phyloP scores from a whole-genome alignment of 192 early-diverging fungal genomes.

The Backusella macrospora region DNA sequence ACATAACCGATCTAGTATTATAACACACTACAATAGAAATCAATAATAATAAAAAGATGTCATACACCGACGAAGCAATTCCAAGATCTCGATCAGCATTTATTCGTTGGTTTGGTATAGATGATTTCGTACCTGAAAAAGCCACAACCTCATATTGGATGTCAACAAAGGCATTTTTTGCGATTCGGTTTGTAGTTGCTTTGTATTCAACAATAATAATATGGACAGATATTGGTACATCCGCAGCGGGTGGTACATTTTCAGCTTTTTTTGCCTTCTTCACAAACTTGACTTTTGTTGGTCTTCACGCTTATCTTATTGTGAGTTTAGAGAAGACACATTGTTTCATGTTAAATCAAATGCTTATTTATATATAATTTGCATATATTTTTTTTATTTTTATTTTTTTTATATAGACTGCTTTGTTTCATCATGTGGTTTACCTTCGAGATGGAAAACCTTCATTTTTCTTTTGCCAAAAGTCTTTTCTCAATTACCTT shows the following conservation, averaged over 20 bases:
- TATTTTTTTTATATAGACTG: slow-evolving; percentile 31
- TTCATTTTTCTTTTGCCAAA: slow-evolving; percentile 33
- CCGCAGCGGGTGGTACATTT: not conserved
- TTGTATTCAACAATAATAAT: slow-evolving; percentile 28
- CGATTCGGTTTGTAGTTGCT: slow-evolving; percentile 16
- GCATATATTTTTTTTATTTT: not conserved
- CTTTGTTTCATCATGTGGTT: slow-evolving; percentile 26
- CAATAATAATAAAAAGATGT: not conserved
- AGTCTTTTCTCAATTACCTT: slow-evolving; percentile 35
- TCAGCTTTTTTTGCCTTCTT: slow-evolving; percentile 31
- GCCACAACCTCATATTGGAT: slow-evolving; percentile 40
- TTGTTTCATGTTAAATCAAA: not conserved
- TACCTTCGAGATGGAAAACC: slow-evolving; percentile 15
- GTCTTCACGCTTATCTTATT: slow-evolving; percentile 34
- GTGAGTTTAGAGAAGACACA: slow-evolving; percentile 20
- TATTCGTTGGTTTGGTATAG: slow-evolving; percentile 35
- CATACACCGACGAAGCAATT: not conserved
- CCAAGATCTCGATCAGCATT: not conserved
- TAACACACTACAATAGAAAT: no score
- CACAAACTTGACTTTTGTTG: slow-evolving; percentile 38
- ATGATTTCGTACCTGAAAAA: slow-evolving; percentile 38
- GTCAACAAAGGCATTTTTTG: slow-evolving; percentile 24
- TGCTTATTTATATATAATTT: no score
- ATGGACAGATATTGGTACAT: slow-evolving; percentile 25
- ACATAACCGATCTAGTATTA: no score